Evolutionary conservation across 441 rosid species (phyloP), one percentile per base, ranked within the genome.

Genomic region (Lepidium campestre): DNA sequence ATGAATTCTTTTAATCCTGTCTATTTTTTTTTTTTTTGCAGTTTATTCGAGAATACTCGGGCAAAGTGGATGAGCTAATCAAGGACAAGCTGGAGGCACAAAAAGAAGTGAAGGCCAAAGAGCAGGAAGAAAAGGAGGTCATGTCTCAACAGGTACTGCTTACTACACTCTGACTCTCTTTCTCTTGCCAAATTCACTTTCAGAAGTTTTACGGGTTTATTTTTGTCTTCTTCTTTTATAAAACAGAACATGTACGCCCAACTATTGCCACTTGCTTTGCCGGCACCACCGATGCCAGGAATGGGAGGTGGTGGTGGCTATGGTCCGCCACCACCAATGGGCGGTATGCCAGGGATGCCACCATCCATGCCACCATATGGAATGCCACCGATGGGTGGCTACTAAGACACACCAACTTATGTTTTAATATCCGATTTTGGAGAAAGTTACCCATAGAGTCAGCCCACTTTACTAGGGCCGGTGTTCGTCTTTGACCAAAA

Each of bases 191-290:
- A 7, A 40, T 23, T 22, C 13, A 40, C 49, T 17, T 13, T 32
- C 22, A 40, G 1, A 5, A 37, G 5, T 49, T 8, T 0, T 57
- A 19, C 66, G 23, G 46, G 64, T 45, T 41, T 60, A 36, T 29
- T 50, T 10, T 61, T n/a, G n/a, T n/a, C 11, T 18, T 52, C 6
- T 8, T 10, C 32, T 27, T 27, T 27, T 27, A 6, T 27, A 32
- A 18, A 68, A 32, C 93, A 95, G 98, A 95, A 92, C 78, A 95
- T 95, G 99, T 92, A 95, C 62, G 97, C 99, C 8, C 99, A 95
- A 70, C 74, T 95, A 65, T 78, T 95, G 73, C 98, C 99, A 42
- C 95, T 86, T 40, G 96, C 96, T 29, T 76, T 95, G 75, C 99
- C 99, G 7, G 96, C 99, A 29, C 98, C 98, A 5, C 97, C 97